Evolutionary conservation across 345 rosid species (phyloP).

Genomic region (Populus tremula): DNA sequence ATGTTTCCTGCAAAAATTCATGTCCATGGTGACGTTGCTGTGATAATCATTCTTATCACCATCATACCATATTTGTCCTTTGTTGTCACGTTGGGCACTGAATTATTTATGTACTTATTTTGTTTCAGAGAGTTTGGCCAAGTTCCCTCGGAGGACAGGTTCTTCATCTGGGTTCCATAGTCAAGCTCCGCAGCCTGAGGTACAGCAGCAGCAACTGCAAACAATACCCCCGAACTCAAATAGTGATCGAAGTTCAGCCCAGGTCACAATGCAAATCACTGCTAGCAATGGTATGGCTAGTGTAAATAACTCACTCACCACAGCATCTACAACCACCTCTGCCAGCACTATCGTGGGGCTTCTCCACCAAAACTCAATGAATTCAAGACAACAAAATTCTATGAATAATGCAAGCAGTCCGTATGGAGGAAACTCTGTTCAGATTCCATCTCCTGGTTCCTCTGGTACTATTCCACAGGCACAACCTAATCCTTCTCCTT

Average conservation of each 20-base stretch:
- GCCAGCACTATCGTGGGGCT: slow-evolving; percentile 77
- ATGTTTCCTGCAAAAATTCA: background rate
- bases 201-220: slow-evolving; percentile 60
- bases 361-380: slow-evolving; percentile 89
- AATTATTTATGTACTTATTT: background rate
- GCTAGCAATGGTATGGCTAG: slow-evolving; percentile 48
- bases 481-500: slow-evolving; percentile 60
- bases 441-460: slow-evolving; percentile 75
- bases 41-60: background rate
- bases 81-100: background rate
- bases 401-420: slow-evolving; percentile 70
- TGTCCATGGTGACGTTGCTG: background rate
- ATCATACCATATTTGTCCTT: background rate
- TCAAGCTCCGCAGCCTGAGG: slow-evolving; percentile 64
- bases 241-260: slow-evolving; percentile 53
- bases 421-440: slow-evolving; percentile 71
- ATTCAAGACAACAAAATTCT: slow-evolving; percentile 69
- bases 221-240: slow-evolving; percentile 44
- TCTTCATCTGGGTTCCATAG: slow-evolving; percentile 48
- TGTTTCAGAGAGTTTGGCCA: slow-evolving; percentile 84
- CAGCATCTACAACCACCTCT: slow-evolving; percentile 60
- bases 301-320: slow-evolving; percentile 54
- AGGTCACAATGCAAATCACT: slow-evolving; percentile 45
- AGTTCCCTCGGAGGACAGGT: slow-evolving; percentile 77
- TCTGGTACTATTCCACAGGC: slow-evolving; percentile 64